These are phyloP conservation scores for Haberlea rhodopensis DNA, from an alignment of 257 asterid species.

Conservation along the genomic window DNA sequence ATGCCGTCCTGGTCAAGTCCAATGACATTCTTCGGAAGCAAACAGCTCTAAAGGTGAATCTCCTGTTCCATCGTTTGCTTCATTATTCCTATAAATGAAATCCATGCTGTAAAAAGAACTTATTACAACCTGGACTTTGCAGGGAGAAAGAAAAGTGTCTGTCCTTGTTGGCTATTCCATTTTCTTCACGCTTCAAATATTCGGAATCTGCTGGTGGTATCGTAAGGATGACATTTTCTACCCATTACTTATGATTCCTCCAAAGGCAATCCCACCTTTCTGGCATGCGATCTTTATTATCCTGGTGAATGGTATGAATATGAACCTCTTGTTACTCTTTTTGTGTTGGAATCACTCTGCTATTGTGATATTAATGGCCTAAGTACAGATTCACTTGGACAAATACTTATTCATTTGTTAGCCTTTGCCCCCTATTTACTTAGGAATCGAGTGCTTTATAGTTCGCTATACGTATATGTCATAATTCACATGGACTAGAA, in stretches of 20 bases:
- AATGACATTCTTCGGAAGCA: constrained; percentile 86
- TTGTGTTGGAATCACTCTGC: background rate
- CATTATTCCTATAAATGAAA: constrained; percentile 13
- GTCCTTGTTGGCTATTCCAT: constrained; percentile 59
- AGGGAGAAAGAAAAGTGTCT: constrained; percentile 78
- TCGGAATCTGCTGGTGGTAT: constrained; percentile 84
- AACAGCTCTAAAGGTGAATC: constrained; percentile 85
- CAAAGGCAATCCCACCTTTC: constrained; percentile 78
- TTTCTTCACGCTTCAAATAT: constrained; percentile 58
- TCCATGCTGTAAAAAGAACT: constrained; percentile 13
- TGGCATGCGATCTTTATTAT: constrained; percentile 84
- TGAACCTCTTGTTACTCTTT: constrained; percentile 23
- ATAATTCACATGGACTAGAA: too few relatives aligned
- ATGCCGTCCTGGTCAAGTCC: constrained; percentile 79
- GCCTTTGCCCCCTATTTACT: background rate
- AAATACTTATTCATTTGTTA: constrained; percentile 15
- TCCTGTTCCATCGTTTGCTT: constrained; percentile 24
- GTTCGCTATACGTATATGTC: background rate
- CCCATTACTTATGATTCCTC: constrained; percentile 81
- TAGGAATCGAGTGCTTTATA: background rate
- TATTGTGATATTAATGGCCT: constrained; percentile 13
- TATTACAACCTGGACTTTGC: constrained; percentile 31
- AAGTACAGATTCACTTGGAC: background rate
- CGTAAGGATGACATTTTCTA: constrained; percentile 58
- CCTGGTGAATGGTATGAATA: constrained; percentile 68